These are phyloP conservation scores for Wallacemonas sp. DNA, from an alignment of 208 protist genomes.

Conservation along the genomic window DNA sequence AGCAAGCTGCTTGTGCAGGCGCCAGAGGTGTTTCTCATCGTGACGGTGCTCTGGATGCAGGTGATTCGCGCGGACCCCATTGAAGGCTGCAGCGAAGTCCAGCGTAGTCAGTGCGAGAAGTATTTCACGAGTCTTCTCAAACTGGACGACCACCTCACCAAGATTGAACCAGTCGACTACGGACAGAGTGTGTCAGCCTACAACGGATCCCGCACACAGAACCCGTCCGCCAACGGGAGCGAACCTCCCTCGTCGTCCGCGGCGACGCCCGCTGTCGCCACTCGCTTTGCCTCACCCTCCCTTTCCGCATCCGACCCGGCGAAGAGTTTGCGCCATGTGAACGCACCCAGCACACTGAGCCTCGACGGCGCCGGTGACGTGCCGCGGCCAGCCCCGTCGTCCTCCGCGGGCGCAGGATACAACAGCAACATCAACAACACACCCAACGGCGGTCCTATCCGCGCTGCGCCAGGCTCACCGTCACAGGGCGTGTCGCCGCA, in stretches of 20 bases:
- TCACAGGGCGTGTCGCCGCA: conserved; percentile 2
- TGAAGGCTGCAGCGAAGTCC: conserved; percentile 57
- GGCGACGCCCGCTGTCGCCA: not conserved
- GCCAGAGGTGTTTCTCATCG: conserved; percentile 76
- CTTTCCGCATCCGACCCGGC: conserved; percentile 3
- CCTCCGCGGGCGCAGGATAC: not conserved
- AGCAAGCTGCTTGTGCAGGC: conserved; percentile 92
- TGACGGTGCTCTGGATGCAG: conserved; percentile 88
- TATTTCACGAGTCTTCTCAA: conserved; percentile 71
- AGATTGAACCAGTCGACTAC: conserved; percentile 81
- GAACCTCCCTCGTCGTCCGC: conserved; percentile 1
- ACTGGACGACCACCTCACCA: conserved; percentile 82
- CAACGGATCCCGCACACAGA: not conserved
- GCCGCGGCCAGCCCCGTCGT: not conserved
- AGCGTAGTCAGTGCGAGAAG: conserved; percentile 54
- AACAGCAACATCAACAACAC: not conserved
- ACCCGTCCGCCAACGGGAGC: conserved; percentile 22
- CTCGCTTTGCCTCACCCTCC: not conserved
- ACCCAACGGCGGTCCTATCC: not conserved
- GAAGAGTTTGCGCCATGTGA: not conserved
- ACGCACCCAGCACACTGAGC: conserved; percentile 16
- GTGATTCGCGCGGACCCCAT: conserved; percentile 57
- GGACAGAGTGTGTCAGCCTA: conserved; percentile 26
- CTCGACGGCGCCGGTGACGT: conserved; percentile 13
- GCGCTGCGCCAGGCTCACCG: not conserved